These are phyloP conservation scores for Chrysanthemum makinoi DNA, from an alignment of 129 eudicot genomes.

Conservation along the genomic window DNA sequence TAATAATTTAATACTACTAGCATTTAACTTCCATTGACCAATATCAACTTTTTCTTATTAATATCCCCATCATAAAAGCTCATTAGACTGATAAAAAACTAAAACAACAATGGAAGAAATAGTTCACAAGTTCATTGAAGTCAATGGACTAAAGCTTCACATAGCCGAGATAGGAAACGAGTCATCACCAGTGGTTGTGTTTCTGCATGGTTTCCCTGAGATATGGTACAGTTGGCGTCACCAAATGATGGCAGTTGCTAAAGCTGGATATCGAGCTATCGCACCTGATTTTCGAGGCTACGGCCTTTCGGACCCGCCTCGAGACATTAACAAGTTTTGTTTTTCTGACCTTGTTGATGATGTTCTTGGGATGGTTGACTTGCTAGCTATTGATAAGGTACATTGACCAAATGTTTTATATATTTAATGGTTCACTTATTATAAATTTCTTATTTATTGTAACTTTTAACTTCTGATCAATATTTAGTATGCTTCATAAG, in stretches of 20 bases:
- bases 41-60: no score
- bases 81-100: neutral
- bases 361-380: constrained; percentile 40
- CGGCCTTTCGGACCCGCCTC: constrained; percentile 42
- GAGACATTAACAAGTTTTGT: constrained; percentile 30
- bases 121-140: constrained; percentile 30
- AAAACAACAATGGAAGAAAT: constrained; percentile 31
- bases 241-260: constrained; percentile 40
- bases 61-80: no score
- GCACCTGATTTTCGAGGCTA: constrained; percentile 40
- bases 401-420: no score
- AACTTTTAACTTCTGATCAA: no score
- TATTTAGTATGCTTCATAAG: no score
- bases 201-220: constrained; percentile 45
- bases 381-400: constrained; percentile 39
- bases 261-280: constrained; percentile 37
- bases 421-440: no score
- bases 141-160: constrained; percentile 39
- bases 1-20: no score
- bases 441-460: no score
- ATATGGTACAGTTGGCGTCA: constrained; percentile 54
- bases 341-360: constrained; percentile 30
- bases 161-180: constrained; percentile 32
- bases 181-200: constrained; percentile 24
- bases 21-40: no score